These are phyloP conservation scores for Dispira simplex DNA, from an alignment of 192 early-diverging fungal species.

Conservation along the genomic window DNA sequence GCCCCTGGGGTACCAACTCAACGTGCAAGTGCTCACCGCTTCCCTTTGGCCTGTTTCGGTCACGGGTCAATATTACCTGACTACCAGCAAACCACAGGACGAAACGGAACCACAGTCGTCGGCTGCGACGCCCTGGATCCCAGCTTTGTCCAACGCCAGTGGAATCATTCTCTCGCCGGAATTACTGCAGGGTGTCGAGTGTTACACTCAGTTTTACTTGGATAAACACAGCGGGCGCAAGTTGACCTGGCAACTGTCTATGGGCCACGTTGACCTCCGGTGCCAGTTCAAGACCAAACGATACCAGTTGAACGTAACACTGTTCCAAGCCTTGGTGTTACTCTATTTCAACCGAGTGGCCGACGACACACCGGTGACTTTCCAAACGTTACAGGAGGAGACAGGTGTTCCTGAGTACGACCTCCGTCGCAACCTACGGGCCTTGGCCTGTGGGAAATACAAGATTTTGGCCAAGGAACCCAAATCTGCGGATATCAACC, in stretches of 20 bases:
- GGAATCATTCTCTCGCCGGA: conserved; percentile 21
- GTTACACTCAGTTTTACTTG: conserved; percentile 71
- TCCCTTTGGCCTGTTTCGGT: conserved; percentile 43
- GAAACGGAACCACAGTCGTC: too few species aligned
- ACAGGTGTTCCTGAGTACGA: conserved; percentile 62
- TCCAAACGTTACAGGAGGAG: conserved; percentile 39
- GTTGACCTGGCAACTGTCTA: conserved; percentile 71
- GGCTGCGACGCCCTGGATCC: too few species aligned
- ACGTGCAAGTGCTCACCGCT: conserved; percentile 46
- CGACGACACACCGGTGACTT: conserved; percentile 17
- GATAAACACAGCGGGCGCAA: conserved; percentile 72
- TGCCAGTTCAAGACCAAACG: conserved; percentile 55
- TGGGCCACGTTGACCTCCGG: conserved; percentile 78
- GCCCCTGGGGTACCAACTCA: conserved; percentile 26
- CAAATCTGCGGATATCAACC: conserved; percentile 52
- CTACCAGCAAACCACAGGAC: too few species aligned
- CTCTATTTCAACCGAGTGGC: conserved; percentile 43
- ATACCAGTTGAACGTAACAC: conserved; percentile 58
- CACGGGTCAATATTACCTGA: too few species aligned
- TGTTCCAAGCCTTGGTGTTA: conserved; percentile 53
- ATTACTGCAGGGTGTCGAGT: conserved; percentile 19
- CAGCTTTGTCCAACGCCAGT: too few species aligned
- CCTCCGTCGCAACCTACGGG: conserved; percentile 75
- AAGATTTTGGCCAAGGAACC: conserved; percentile 66
- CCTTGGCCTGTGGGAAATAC: conserved; percentile 84